Percentiles rank a stretch among this genome's conserved stretches.
Conservation (phyloP, 83 land plant species). For the Thuja plicata region DNA sequence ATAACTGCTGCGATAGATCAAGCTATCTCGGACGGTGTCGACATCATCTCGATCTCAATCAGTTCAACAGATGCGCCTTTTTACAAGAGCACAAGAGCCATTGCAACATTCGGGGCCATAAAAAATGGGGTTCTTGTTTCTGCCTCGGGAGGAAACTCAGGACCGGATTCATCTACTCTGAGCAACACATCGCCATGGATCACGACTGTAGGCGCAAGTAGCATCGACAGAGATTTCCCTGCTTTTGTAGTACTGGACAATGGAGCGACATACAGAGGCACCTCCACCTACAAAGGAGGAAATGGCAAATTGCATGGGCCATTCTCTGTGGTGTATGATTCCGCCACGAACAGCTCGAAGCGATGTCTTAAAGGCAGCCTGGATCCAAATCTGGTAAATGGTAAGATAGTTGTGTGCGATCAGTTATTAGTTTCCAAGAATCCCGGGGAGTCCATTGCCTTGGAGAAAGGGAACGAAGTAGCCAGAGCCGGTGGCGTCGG, state of each 20-base stretch:
- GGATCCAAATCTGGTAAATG: not conserved
- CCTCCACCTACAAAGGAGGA: not conserved
- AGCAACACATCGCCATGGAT: constrained; percentile 73
- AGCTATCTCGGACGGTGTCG: constrained; percentile 4
- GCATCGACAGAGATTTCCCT: constrained; percentile 73
- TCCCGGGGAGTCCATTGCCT: not conserved
- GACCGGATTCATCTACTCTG: constrained; percentile 48
- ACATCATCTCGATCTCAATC: constrained; percentile 12
- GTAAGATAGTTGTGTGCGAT: constrained; percentile 24
- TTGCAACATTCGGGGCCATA: constrained; percentile 66
- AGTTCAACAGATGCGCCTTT: constrained; percentile 16
- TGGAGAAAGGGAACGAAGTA: not conserved
- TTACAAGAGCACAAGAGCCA: not conserved
- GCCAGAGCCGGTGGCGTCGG: constrained; percentile 20
- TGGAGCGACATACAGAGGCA: not conserved
- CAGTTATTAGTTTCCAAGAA: constrained; percentile 26
- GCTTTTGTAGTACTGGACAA: constrained; percentile 58
- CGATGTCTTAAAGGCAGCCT: constrained; percentile 11
- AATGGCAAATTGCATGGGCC: too few relatives aligned
- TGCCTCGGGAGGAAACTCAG: constrained; percentile 68
- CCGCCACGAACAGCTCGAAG: not conserved
- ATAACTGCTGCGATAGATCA: not conserved
- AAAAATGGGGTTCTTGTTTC: constrained; percentile 67
- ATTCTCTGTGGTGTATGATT: not conserved
- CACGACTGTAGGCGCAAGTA: constrained; percentile 74